These are phyloP conservation scores for Tylopilus felleus DNA, from an alignment of 768 basidiomycete species.

Conservation along the genomic window DNA sequence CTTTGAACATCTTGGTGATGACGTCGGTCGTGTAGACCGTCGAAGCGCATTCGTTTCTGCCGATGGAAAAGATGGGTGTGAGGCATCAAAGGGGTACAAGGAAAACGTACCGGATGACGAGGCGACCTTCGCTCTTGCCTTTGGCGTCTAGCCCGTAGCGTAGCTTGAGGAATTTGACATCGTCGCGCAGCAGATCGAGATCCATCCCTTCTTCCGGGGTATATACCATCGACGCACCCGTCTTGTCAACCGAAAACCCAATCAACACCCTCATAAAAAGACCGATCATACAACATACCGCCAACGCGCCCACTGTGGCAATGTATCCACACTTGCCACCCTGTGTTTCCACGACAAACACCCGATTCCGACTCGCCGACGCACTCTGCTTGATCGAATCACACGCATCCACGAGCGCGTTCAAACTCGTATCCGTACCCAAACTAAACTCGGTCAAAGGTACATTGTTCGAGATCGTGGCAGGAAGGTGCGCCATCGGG, in stretches of 20 bases:
- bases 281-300: slow-evolving; percentile 52
- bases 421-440: slow-evolving; percentile 96
- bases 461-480: slow-evolving; percentile 97
- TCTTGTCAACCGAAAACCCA: slow-evolving; percentile 38
- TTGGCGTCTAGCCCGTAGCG: slow-evolving; percentile 83
- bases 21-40: slow-evolving; percentile 88
- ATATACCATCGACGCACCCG: slow-evolving; percentile 90
- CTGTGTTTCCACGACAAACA: slow-evolving; percentile 98
- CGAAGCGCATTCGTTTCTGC: slow-evolving; percentile 84
- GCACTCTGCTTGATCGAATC: slow-evolving; percentile 99
- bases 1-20: slow-evolving; percentile 90
- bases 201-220: slow-evolving; percentile 89
- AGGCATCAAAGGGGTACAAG: not conserved
- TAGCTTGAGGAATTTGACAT: slow-evolving; percentile 85
- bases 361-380: slow-evolving; percentile 90
- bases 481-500: slow-evolving; percentile 94
- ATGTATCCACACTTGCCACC: slow-evolving; percentile 97
- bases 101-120: slow-evolving; percentile 76
- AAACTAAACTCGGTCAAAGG: slow-evolving; percentile 95
- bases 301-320: slow-evolving; percentile 92
- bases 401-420: slow-evolving; percentile 95
- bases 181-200: slow-evolving; percentile 74
- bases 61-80: not conserved
- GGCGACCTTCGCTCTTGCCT: slow-evolving; percentile 89
- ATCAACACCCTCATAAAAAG: not conserved